Percentiles rank a stretch among this genome's conserved stretches.
Evolutionary conservation across 768 basidiomycete genomes (phyloP).

Genomic region (Phaffia tasmanica): DNA sequence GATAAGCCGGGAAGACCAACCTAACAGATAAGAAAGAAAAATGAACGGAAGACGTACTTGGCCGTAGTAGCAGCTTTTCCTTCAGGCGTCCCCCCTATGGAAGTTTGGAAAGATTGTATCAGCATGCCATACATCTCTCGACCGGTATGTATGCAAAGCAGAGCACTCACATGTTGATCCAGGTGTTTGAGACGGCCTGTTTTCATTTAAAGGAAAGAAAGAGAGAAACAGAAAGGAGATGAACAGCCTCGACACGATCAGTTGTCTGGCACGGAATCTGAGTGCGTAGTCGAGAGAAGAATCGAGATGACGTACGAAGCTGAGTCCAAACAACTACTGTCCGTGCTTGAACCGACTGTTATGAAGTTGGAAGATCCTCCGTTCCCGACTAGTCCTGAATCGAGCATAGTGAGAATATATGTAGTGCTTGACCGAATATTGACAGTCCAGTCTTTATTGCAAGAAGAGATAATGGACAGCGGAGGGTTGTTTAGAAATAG

Average conservation of each 20-base stretch:
- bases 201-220: no score
- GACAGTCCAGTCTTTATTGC: conserved; percentile 13
- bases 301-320: conserved; percentile 7
- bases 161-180: conserved; percentile 19
- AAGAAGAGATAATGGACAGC: neutral
- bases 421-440: conserved; percentile 15
- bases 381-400: conserved; percentile 3
- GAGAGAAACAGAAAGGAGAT: neutral
- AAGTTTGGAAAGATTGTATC: no score
- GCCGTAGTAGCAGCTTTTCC: conserved; percentile 22
- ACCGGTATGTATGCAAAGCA: no score
- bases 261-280: no score
- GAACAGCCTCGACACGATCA: no score
- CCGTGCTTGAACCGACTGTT: neutral
- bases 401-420: conserved; percentile 23
- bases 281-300: neutral
- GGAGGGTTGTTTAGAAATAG: neutral
- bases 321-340: conserved; percentile 20
- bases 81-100: conserved; percentile 21
- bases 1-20: neutral
- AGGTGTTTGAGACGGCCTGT: conserved; percentile 19
- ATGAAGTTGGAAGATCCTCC: conserved; percentile 13
- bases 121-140: no score
- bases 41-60: neutral
- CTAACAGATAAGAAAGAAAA: neutral